Evolutionary conservation across 2,329 filamentous ascomycete genomes (phyloP).

Genomic region (Xylaria polymorpha): DNA sequence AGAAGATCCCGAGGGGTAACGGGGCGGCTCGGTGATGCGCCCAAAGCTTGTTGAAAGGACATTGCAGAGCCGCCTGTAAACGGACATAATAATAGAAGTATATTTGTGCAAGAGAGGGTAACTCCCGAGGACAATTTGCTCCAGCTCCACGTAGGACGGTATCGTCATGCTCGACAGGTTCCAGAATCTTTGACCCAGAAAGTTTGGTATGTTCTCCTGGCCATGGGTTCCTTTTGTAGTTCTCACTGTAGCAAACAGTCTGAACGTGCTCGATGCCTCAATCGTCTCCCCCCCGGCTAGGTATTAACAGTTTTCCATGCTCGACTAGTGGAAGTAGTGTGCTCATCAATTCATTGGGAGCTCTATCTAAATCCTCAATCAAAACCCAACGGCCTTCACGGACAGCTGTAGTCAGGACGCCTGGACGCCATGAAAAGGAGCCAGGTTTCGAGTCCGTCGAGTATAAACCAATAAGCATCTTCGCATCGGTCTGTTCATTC

Average conservation of each 20-base stretch:
- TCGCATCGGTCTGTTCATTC: slow-evolving; percentile 98
- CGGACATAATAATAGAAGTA: slow-evolving; percentile 67
- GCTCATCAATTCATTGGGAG: slow-evolving; percentile 94
- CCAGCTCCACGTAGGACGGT: slow-evolving; percentile 76
- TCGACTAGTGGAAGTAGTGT: slow-evolving; percentile 93
- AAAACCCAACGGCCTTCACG: slow-evolving; percentile 95
- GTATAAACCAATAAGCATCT: slow-evolving; percentile 94
- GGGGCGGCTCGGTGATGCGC: slow-evolving; percentile 59
- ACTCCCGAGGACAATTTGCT: slow-evolving; percentile 75
- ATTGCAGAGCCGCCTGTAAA: slow-evolving; percentile 66
- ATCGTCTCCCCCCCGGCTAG: slow-evolving; percentile 89
- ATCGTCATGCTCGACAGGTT: slow-evolving; percentile 75
- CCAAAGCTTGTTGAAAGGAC: slow-evolving; percentile 49
- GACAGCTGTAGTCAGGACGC: slow-evolving; percentile 93
- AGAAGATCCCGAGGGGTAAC: slow-evolving; percentile 77
- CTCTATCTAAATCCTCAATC: slow-evolving; percentile 95
- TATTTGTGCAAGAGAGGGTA: slow-evolving; percentile 77
- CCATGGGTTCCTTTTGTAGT: slow-evolving; percentile 77
- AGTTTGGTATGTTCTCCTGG: slow-evolving; percentile 73
- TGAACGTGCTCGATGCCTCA: slow-evolving; percentile 84
- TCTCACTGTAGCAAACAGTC: slow-evolving; percentile 90
- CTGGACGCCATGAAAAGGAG: slow-evolving; percentile 91
- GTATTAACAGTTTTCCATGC: slow-evolving; percentile 88
- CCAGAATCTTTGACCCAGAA: slow-evolving; percentile 91
- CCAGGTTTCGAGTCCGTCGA: slow-evolving; percentile 88